Base-by-base conservation (phyloP, 176 grass and related monocot genomes). In the Cenchrus americanus region DNA sequence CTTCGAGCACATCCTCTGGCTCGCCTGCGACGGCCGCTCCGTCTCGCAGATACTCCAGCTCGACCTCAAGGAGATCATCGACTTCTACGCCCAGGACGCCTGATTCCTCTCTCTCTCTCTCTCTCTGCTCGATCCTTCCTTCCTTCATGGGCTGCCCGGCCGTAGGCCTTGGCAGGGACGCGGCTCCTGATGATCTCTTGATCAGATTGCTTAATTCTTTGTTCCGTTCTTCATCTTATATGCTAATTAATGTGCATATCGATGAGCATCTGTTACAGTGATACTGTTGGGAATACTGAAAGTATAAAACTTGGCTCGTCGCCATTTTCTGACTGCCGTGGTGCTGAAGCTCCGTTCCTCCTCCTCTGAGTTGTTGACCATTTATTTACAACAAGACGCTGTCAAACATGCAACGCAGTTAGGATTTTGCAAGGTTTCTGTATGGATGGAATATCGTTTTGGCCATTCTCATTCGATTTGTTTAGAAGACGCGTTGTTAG, bases 41-140 rank as follows among this genome's bases (percentile, higher is more conserved):
- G 83, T 82, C 60, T 90, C 93, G 19, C 79, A 70, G 79, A 75
- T 94, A 71, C 80, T 92, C 8, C 87, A 91, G 70, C 86, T 87
- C 76, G 92, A 99, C 74, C 89, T 99, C 83, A 92, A 87, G 86
- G 96, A 99, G 84, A 99, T 99, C 84, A 92, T 99, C 63, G 96
- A 99, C 44, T 99, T 99, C 80, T 99, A 99, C 83, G 86, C 96
- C 27, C 91, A 88, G 89, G 96, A 99, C 81, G 92, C 75, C 8
- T 94, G 92, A 94, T 32, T 49, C 43, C 11, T 0, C 34, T 37
- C 2, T 34, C 62, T 49, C 11, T 0, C 34, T 37, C 2, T 34
- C 62, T 49, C 10, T 62, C 15, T 21, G 53, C 6, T 17, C 14
- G 51, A 51, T 51, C 13, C 49, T 51, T 9, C 43, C 47, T 10